These are phyloP conservation scores for Leucoagaricus sp. DNA, from an alignment of 1,284 basidiomycete species.

Conservation along the genomic window DNA sequence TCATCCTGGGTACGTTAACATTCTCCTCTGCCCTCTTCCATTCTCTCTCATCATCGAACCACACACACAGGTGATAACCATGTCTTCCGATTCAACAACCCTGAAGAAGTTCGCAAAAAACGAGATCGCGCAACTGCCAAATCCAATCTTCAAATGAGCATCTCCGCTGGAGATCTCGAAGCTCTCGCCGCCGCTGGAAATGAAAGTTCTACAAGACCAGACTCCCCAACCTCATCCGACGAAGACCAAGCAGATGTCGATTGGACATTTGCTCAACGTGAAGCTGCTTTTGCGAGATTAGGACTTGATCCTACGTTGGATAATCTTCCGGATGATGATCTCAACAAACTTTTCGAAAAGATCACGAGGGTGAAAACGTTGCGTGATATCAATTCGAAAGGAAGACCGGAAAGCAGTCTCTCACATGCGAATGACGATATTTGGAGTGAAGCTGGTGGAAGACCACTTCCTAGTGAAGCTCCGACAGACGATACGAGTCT, in stretches of 20 bases:
- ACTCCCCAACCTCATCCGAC: slow-evolving; percentile 67
- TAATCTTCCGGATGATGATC: slow-evolving; percentile 88
- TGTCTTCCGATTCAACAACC: slow-evolving; percentile 97
- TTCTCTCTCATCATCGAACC: background rate
- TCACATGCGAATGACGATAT: slow-evolving; percentile 77
- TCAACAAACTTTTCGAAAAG: slow-evolving; percentile 92
- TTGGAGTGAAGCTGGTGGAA: slow-evolving; percentile 75
- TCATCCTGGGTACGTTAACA: slow-evolving; percentile 77
- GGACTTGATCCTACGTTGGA: slow-evolving; percentile 87
- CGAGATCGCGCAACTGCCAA: slow-evolving; percentile 75
- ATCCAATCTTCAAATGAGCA: slow-evolving; percentile 65
- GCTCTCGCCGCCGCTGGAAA: too few species aligned
- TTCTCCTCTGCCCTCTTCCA: slow-evolving; percentile 7
- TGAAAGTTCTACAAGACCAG: slow-evolving; percentile 66
- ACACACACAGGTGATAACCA: slow-evolving; percentile 82
- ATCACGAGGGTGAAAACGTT: slow-evolving; percentile 91
- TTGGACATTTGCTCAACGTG: slow-evolving; percentile 92
- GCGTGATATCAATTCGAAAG: slow-evolving; percentile 73
- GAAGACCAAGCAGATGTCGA: slow-evolving; percentile 79
- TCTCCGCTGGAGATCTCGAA: slow-evolving; percentile 66
- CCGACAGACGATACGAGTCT: slow-evolving; percentile 86
- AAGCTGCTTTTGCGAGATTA: slow-evolving; percentile 83
- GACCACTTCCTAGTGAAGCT: slow-evolving; percentile 71
- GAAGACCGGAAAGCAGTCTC: slow-evolving; percentile 81
- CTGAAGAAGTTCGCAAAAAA: slow-evolving; percentile 90